These are phyloP conservation scores for Saccharomyces cerevisiae DNA, from an alignment of 805 yeast species.

Conservation along the genomic window DNA sequence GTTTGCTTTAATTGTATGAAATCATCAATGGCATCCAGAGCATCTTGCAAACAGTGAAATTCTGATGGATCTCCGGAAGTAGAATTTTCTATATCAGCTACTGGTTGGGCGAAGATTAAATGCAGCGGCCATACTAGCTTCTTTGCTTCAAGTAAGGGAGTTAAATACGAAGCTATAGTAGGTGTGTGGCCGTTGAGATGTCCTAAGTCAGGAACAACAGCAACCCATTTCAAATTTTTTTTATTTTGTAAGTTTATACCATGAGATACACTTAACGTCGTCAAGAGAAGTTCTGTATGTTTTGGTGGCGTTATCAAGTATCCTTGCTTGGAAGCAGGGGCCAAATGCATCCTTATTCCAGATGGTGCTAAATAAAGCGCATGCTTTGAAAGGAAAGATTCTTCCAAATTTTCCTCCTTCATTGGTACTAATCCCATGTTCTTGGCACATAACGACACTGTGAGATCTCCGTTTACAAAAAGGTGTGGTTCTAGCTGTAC, in stretches of 20 bases:
- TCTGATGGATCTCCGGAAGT: constrained; percentile 7
- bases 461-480: constrained; percentile 38
- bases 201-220: constrained; percentile 55
- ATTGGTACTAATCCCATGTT: constrained; percentile 30
- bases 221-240: constrained; percentile 47
- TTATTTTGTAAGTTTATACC: constrained; percentile 23
- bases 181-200: constrained; percentile 67
- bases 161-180: constrained; percentile 46
- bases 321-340: constrained; percentile 27
- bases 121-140: constrained; percentile 67
- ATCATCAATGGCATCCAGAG: constrained; percentile 34
- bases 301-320: constrained; percentile 37
- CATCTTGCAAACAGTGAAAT: constrained; percentile 20
- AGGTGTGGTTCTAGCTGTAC: constrained; percentile 42
- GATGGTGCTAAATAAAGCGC: constrained; percentile 48
- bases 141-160: constrained; percentile 43
- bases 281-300: constrained; percentile 32
- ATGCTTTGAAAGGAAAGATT: constrained; percentile 23
- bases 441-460: constrained; percentile 30
- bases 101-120: constrained; percentile 51
- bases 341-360: constrained; percentile 42
- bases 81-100: constrained; percentile 6
- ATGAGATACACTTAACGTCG: constrained; percentile 34
- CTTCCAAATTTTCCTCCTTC: constrained; percentile 17
- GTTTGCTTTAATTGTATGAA: constrained; percentile 34